Evolutionary conservation across 495 filamentous ascomycete species (phyloP).

Genomic region (Glonium stellatum): DNA sequence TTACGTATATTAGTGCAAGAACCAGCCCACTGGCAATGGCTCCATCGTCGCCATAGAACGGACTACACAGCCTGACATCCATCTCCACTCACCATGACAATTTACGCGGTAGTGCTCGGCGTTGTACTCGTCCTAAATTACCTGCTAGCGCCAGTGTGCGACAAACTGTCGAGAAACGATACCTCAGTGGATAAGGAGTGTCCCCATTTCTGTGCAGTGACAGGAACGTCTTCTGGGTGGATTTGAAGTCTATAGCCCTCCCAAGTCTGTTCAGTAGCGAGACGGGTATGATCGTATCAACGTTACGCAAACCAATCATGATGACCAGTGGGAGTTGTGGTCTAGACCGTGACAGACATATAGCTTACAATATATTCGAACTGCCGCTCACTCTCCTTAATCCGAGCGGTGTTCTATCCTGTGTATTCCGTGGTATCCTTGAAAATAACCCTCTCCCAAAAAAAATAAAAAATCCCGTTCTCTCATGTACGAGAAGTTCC

Average conservation of each 20-base stretch:
- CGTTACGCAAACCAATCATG: conserved; percentile 61
- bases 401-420: conserved; percentile 53
- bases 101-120: conserved; percentile 61
- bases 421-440: conserved; percentile 59
- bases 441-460: conserved; percentile 49
- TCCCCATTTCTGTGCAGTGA: conserved; percentile 45
- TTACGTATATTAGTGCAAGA: conserved; percentile 64
- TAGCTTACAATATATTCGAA: conserved; percentile 64
- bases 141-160: neutral
- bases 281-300: conserved; percentile 67
- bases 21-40: conserved; percentile 68
- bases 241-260: conserved; percentile 41
- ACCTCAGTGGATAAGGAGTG: conserved; percentile 53
- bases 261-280: conserved; percentile 46
- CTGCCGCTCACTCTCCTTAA: conserved; percentile 54
- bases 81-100: conserved; percentile 57
- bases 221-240: conserved; percentile 52
- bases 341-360: conserved; percentile 67
- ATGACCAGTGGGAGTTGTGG: conserved; percentile 49
- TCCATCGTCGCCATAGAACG: conserved; percentile 53
- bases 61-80: conserved; percentile 65
- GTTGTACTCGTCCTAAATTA: conserved; percentile 45
- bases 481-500: conserved; percentile 50
- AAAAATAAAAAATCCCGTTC: conserved; percentile 57
- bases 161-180: neutral